phyloP scores from a whole-genome alignment of 164 flowering plant genomes.

The Sedum album region DNA sequence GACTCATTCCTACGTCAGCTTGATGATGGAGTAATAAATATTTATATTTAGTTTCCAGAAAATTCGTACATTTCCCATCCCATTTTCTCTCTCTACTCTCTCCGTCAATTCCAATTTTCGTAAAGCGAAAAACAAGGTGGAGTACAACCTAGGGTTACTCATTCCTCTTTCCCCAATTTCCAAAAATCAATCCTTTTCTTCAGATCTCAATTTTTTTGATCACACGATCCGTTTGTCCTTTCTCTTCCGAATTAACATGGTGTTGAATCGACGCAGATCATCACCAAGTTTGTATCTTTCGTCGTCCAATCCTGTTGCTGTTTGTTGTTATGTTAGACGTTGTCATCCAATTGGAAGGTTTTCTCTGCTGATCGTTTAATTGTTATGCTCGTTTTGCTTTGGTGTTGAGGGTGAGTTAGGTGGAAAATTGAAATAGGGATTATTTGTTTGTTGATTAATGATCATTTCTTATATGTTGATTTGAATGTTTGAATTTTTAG shows the following conservation, averaged over 20 bases:
- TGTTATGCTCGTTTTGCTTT: neutral
- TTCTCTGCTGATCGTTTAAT: neutral
- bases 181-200: neutral
- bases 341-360: neutral
- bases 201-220: neutral
- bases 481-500: neutral
- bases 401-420: neutral
- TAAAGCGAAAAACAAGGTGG: neutral
- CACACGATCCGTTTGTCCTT: neutral
- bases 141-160: slow-evolving; percentile 1
- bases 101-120: neutral
- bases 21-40: too few species aligned
- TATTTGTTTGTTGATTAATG: too few species aligned
- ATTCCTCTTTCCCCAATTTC: neutral
- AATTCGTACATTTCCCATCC: neutral
- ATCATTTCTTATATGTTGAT: neutral
- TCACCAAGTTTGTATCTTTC: slow-evolving; percentile 2
- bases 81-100: neutral
- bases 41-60: neutral
- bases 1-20: too few species aligned
- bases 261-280: neutral
- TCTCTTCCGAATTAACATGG: neutral
- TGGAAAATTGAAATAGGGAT: neutral
- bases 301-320: neutral
- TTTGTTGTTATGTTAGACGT: neutral